Conservation (phyloP, 345 rosid species). For the Euphorbia lathyris region DNA sequence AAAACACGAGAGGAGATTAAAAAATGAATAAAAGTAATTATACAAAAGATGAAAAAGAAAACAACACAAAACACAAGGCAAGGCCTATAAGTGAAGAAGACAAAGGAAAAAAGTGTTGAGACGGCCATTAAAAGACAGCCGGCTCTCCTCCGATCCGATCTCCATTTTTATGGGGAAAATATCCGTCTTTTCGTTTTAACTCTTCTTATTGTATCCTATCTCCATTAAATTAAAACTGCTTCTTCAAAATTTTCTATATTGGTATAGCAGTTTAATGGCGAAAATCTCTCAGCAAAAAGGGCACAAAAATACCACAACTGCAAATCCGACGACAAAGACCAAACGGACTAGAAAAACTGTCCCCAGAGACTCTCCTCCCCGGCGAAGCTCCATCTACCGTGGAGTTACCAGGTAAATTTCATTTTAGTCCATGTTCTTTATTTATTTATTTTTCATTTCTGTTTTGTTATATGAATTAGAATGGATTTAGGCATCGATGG, state of each 20-base stretch:
- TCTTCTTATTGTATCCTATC: slow-evolving; percentile 9
- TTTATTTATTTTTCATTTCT: not conserved
- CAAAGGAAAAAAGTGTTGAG: slow-evolving; percentile 18
- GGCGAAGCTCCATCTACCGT: slow-evolving; percentile 56
- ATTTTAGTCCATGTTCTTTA: too few species aligned
- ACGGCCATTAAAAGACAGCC: slow-evolving; percentile 30
- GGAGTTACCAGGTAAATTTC: slow-evolving; percentile 70
- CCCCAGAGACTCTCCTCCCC: slow-evolving; percentile 51
- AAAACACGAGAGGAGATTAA: too few species aligned
- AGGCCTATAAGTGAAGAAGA: slow-evolving; percentile 16
- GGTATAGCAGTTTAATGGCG: slow-evolving; percentile 37
- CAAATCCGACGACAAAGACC: slow-evolving; percentile 18
- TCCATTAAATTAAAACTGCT: not conserved
- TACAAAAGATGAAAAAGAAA: not conserved
- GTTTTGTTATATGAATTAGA: not conserved
- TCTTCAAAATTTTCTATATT: not conserved
- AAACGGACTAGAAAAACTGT: slow-evolving; percentile 52
- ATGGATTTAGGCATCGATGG: slow-evolving; percentile 51
- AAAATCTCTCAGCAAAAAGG: slow-evolving; percentile 29
- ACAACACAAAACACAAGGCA: not conserved
- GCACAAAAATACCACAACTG: not conserved
- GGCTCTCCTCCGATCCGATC: not conserved
- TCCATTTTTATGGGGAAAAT: not conserved
- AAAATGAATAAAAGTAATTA: too few species aligned
- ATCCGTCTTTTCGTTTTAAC: not conserved